A percentile compares a stretch with the other conserved stretches of the same genome.
These are phyloP conservation scores for Alternaria angustiovoidea DNA, from an alignment of 2,329 filamentous ascomycete genomes.

Conservation along the genomic window DNA sequence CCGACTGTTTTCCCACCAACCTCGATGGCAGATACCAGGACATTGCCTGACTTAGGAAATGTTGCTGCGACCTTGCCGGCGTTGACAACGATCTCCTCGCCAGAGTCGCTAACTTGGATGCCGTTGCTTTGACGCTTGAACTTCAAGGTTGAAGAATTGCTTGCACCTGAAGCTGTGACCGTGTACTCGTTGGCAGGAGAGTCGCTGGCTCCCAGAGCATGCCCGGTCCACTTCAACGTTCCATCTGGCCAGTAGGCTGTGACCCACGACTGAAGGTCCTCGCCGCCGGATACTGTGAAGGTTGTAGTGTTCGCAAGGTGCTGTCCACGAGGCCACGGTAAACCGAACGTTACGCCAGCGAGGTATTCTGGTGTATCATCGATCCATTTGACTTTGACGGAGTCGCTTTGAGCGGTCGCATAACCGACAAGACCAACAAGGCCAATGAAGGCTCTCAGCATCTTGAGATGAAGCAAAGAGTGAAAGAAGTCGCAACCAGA, in stretches of 20 bases:
- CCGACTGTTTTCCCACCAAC: constrained; percentile 53
- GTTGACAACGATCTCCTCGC: constrained; percentile 35
- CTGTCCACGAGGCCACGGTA: constrained; percentile 51
- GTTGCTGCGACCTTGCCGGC: constrained; percentile 46
- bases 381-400: constrained; percentile 45
- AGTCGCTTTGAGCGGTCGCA: constrained; percentile 23
- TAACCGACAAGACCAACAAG: constrained; percentile 26
- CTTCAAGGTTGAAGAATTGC: constrained; percentile 22
- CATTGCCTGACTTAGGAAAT: constrained; percentile 45
- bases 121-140: constrained; percentile 22
- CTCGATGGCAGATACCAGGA: constrained; percentile 41
- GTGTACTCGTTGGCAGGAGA: constrained; percentile 55
- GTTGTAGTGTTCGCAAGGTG: constrained; percentile 48
- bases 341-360: constrained; percentile 50
- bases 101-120: constrained; percentile 36
- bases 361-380: constrained; percentile 38
- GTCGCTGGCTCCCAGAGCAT: constrained; percentile 60
- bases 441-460: constrained; percentile 24
- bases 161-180: constrained; percentile 46
- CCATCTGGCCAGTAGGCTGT: constrained; percentile 68
- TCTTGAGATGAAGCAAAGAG: constrained; percentile 17
- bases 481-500: constrained; percentile 6
- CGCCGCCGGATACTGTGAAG: constrained; percentile 41
- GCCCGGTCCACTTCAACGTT: constrained; percentile 69
- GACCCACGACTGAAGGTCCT: constrained; percentile 62